Evolutionary conservation across 73 alveolate species (phyloP).

Genomic region (Tetrahymena borealis): DNA sequence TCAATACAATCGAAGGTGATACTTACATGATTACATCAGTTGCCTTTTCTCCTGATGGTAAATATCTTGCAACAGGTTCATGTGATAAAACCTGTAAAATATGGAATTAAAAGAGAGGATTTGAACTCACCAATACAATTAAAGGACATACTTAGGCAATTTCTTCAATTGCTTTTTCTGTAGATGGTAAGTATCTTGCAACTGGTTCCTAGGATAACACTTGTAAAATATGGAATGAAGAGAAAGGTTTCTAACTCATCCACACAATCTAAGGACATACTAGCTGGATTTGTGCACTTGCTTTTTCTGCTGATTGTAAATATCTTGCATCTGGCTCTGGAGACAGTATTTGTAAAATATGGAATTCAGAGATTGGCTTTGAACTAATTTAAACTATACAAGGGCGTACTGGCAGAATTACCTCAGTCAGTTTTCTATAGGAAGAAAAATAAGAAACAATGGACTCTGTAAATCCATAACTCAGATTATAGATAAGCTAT

Average conservation of each 20-base stretch:
- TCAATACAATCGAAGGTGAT: background rate
- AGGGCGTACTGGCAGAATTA: too few relatives aligned
- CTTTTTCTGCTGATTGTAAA: background rate
- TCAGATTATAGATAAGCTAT: too few relatives aligned
- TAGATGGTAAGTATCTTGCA: background rate
- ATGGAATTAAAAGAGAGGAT: background rate
- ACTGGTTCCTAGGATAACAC: background rate
- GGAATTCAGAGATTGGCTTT: too few relatives aligned
- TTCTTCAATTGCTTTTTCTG: background rate
- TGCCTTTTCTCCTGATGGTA: background rate
- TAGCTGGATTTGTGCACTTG: background rate
- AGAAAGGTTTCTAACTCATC: background rate
- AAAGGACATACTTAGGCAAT: background rate
- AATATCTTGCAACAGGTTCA: background rate
- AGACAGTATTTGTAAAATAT: too few relatives aligned
- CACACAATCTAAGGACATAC: background rate
- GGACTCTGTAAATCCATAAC: too few relatives aligned
- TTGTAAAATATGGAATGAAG: background rate
- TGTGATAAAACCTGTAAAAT: background rate
- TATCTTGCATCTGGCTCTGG: too few relatives aligned
- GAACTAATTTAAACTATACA: too few relatives aligned
- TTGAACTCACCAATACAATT: background rate
- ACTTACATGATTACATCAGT: background rate
- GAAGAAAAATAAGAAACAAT: too few relatives aligned
- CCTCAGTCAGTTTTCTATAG: too few relatives aligned